Base-by-base conservation (phyloP, 371 early-diverging fungal genomes). In the Saksenaea oblongispora region DNA sequence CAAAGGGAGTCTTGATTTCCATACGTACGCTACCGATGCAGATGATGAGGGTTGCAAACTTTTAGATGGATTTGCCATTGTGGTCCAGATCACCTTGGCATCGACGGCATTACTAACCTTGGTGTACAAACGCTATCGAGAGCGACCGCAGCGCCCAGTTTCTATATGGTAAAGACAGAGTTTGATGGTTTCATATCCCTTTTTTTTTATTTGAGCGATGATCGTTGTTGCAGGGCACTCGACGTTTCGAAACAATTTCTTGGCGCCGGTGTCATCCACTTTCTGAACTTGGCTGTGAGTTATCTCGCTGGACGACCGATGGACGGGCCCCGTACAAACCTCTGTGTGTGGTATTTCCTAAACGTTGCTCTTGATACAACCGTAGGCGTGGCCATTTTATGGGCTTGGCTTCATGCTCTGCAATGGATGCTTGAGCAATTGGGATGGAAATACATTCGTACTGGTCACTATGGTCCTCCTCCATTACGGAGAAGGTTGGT, bases 241-340 rank as follows among this genome's bases (percentile, higher is more conserved):
- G 89, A 88, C 70, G 84, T 84, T 34, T 83, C 84, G 65, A 88
- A 88, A 59, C 89, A 88, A 62, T 82, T 82, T 56, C 63, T 84
- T 11, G 89, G 89, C 9, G 86, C 84, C 27, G 79, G 75, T 22
- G 76, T 85, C 56, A 75, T 87, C 27, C 89, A 88, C 58, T 74
- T 79, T 15, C 67, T 88, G 27, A 88, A 88, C 41, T 66, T 88
- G 5, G 69, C 76, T 18, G 76, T 84, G 24, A 85, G 87, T 15
- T 74, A 77, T 56, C 67, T 83, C 55, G 74, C 82, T 3, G 76
- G 78, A 3, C 71, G 74, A 22, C 70, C 76, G 8, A 69, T 55
- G 9, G 60, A 67, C 59, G 76, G 79, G 47, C 70, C 70, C 37
- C 24, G 53, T 5, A 74, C 80, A 17, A 87, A 86, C 54, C 79